These are phyloP conservation scores for Dothistroma septosporum DNA, from an alignment of 2,329 filamentous ascomycete genomes.

Conservation along the genomic window DNA sequence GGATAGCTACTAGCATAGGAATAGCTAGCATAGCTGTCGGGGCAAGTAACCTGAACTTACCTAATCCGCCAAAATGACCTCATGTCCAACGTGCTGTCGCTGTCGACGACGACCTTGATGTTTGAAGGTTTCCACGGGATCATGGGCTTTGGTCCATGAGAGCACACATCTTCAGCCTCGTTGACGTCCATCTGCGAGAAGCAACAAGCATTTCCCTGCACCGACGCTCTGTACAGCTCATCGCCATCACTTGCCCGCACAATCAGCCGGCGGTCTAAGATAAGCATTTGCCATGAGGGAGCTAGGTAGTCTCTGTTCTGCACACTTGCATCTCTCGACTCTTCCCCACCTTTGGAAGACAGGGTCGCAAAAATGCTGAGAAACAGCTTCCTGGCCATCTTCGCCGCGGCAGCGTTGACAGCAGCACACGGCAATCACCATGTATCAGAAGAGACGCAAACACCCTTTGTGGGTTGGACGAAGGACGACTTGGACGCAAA, in stretches of 20 bases:
- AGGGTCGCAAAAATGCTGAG: not conserved
- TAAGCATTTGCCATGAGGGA: constrained; percentile 10
- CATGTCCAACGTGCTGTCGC: not conserved
- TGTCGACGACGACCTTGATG: not conserved
- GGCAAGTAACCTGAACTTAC: not conserved
- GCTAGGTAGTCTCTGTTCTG: constrained; percentile 14
- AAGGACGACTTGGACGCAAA: constrained; percentile 29
- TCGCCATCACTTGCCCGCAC: not conserved
- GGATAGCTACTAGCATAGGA: no score
- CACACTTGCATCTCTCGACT: constrained; percentile 1
- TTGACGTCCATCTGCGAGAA: not conserved
- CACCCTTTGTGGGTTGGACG: constrained; percentile 27
- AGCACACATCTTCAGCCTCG: not conserved
- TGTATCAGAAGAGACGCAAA: constrained; percentile 15
- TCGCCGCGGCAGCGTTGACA: constrained; percentile 1
- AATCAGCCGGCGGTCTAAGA: constrained; percentile 12
- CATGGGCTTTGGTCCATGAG: not conserved
- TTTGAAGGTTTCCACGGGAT: not conserved
- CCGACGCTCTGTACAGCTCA: not conserved
- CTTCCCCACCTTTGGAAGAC: not conserved
- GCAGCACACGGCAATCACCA: constrained; percentile 17
- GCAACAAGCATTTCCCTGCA: not conserved
- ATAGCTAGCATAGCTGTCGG: not conserved
- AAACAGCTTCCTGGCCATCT: constrained; percentile 3
- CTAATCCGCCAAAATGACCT: not conserved